phyloP scores from a whole-genome alignment of 2,329 filamentous ascomycete genomes.

The Aaosphaeria pasadenensis region DNA sequence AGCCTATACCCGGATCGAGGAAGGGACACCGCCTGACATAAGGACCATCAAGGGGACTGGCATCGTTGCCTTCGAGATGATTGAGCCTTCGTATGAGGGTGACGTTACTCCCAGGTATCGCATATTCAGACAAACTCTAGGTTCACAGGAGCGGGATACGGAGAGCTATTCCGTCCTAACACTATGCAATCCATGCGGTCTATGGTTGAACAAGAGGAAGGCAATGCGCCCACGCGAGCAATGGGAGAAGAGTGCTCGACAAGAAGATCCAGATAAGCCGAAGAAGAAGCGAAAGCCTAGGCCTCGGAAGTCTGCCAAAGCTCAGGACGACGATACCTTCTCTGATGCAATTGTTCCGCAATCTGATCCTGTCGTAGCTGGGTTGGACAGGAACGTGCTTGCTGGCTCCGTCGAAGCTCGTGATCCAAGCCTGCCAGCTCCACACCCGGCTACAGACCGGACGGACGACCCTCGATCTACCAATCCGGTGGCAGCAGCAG shows the following conservation, averaged over 20 bases:
- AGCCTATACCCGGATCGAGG: constrained; percentile 75
- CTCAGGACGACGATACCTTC: constrained; percentile 46
- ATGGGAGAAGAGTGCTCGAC: constrained; percentile 56
- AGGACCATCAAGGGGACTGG: constrained; percentile 71
- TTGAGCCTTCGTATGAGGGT: constrained; percentile 47
- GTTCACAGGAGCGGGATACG: constrained; percentile 59
- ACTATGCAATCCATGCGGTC: constrained; percentile 92
- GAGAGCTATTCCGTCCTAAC: constrained; percentile 65
- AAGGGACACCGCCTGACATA: constrained; percentile 67
- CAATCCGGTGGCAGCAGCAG: constrained; percentile 22
- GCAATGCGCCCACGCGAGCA: constrained; percentile 77
- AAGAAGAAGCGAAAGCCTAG: constrained; percentile 25
- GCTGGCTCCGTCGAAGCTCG: constrained; percentile 6
- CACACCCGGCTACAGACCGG: too few species aligned
- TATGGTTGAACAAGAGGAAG: constrained; percentile 90
- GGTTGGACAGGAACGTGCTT: background rate
- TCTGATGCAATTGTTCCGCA: constrained; percentile 32
- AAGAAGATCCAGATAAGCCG: constrained; percentile 46
- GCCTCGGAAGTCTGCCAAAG: constrained; percentile 26
- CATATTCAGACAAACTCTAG: constrained; percentile 72
- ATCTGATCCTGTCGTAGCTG: constrained; percentile 18
- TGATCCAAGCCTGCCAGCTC: background rate
- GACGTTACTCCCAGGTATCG: constrained; percentile 66
- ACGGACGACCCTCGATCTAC: background rate
- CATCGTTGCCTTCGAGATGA: constrained; percentile 46